These are phyloP conservation scores for Fusarium poae DNA, from an alignment of 2,329 filamentous ascomycete genomes.

Conservation along the genomic window DNA sequence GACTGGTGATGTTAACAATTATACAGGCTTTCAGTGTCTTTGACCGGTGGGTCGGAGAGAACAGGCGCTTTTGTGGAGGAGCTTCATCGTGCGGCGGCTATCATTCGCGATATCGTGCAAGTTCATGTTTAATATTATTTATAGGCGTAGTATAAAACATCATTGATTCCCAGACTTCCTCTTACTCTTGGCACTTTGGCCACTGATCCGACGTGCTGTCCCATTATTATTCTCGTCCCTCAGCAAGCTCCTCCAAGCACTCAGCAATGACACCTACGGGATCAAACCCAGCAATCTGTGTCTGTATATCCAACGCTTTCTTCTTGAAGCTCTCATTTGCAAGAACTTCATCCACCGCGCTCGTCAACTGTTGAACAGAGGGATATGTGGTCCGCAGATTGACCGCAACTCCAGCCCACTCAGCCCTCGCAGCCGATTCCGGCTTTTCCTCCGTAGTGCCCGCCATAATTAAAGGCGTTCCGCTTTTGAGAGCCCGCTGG, in stretches of 20 bases:
- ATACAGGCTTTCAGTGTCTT: background rate
- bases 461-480: constrained; percentile 1
- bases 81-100: background rate
- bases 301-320: background rate
- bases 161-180: background rate
- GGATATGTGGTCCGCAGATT: constrained; percentile 9
- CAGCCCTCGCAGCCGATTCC: constrained; percentile 3
- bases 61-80: background rate
- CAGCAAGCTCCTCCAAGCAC: background rate
- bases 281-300: constrained; percentile 3
- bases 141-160: background rate
- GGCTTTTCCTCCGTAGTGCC: constrained; percentile 12
- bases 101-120: background rate
- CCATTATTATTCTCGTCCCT: background rate
- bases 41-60: constrained; percentile 2
- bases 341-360: background rate
- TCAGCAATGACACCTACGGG: background rate
- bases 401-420: constrained; percentile 4
- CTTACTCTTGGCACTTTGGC: background rate
- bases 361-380: background rate
- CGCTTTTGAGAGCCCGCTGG: background rate
- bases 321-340: background rate
- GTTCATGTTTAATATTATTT: background rate
- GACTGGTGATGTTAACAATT: background rate
- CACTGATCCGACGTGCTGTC: background rate